These are phyloP conservation scores for Leccinum pellstonianum DNA, from an alignment of 768 basidiomycete genomes.

Conservation along the genomic window DNA sequence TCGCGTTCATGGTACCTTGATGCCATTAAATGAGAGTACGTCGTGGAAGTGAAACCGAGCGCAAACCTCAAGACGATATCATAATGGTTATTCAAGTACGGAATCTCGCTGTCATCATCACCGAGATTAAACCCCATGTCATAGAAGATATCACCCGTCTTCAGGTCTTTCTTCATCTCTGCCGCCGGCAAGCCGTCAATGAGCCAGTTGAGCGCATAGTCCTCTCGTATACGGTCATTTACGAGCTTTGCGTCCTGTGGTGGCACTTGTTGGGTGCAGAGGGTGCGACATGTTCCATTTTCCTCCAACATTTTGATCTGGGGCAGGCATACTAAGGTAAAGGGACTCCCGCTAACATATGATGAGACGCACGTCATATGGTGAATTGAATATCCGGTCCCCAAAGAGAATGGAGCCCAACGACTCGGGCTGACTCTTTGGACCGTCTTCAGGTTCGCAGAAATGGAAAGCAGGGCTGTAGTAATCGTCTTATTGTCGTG, in stretches of 20 bases:
- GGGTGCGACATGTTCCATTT: conserved; percentile 68
- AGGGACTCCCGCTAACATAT: background rate
- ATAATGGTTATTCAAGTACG: conserved; percentile 90
- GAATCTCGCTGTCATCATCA: conserved; percentile 59
- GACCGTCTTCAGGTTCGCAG: conserved; percentile 76
- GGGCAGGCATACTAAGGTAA: conserved; percentile 8
- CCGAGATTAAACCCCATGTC: conserved; percentile 97
- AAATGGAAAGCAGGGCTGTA: conserved; percentile 86
- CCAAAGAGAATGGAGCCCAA: conserved; percentile 96
- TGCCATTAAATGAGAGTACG: conserved; percentile 10
- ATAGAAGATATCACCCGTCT: conserved; percentile 83
- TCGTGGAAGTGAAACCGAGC: background rate
- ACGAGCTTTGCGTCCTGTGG: conserved; percentile 82
- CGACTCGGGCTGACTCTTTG: conserved; percentile 74
- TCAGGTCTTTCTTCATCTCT: conserved; percentile 82
- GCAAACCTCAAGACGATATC: conserved; percentile 74
- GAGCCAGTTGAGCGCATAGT: conserved; percentile 93
- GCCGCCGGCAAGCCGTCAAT: conserved; percentile 92
- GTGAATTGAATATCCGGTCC: conserved; percentile 90
- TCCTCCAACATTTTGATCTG: conserved; percentile 83
- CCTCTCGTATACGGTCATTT: conserved; percentile 87
- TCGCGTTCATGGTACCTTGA: conserved; percentile 77
- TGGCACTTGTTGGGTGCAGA: conserved; percentile 65
- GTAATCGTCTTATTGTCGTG: conserved; percentile 71
- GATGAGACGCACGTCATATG: conserved; percentile 68